Evolutionary conservation across 164 flowering plant genomes (phyloP), one percentile per base, ranked within the genome.

Genomic region (Cinnamomum micranthum): DNA sequence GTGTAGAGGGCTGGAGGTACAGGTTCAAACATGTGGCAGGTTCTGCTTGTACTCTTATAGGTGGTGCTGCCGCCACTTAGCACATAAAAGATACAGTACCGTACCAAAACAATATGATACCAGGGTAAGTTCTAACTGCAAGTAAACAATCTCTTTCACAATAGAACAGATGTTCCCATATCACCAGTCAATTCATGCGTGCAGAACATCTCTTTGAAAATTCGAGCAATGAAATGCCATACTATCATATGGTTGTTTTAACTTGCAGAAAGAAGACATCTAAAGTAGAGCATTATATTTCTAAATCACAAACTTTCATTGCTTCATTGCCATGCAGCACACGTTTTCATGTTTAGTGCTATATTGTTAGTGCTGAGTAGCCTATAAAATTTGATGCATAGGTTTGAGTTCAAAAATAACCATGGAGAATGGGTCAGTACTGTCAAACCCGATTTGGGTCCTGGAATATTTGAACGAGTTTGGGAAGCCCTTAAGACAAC

Each of bases 341-440:
- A 11, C 25, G 6, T 27, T 65, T 24, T 65, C 33, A 28, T 65
- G 69, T 5, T 28, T 14, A 25, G 69, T 15, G 15, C 19, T 28
- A 15, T 65, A 15, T 27, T 15, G 10, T 66, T 31, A 7, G 14
- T 31, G 28, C 19, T 64, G 6, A 13, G 35, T 55, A 31, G 27
- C 25, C n/a, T 11, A 25, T 12, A 20, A 13, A 41, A 69, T 64
- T 76, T 82, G 75, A 77, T 81, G 66, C 71, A 3, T 83, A 95
- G 99, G 88, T 83, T 79, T 78, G 99, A 95, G 74, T 88, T 95
- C 91, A 95, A 91, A 85, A 86, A 78, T 65, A 95, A 95, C 80
- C 97, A 95, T 76, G 91, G 86, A 15, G 90, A 93, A 72, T 95
- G 99, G 99, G 87, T 95, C 25, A 81, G 71, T 6, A 69, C 80